Base-by-base conservation (phyloP, 495 filamentous ascomycete species). In the Trichoderma orchidacearum region DNA sequence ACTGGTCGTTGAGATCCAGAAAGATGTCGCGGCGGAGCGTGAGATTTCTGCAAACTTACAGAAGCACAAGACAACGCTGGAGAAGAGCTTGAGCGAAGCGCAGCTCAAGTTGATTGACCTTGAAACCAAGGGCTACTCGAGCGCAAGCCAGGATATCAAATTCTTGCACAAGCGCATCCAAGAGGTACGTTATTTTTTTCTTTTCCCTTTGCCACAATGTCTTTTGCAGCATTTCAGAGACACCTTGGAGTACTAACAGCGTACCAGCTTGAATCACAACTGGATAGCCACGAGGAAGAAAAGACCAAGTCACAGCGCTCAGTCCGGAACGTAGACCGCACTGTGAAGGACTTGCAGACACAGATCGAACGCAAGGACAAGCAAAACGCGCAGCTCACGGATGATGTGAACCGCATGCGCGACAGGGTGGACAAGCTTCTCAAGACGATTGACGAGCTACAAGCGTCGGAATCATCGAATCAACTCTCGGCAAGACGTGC, bases 71-170 rank as follows among this genome's bases (percentile, higher is more conserved):
- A 87, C 89, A 1, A 80, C 79, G 0, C 70, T 98, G 38, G 94
- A 97, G 72, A 97, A 96, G 73, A 77, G 80, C 27, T 76, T 93
- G 56, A 97, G 90, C 73, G 93, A 98, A 68, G 73, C 92, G 41
- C 93, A 98, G 69, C 76, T 97, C 27, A 81, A 83, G 59, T 82
- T 94, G 48, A 85, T 98, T 36, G 93, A 97, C 60, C 72, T 98
- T 45, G 93, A 98, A 70, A 98, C 93, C 25, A 97, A 96, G 77
- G 89, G 90, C 53, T 97, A 96, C 69, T 90, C 90, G 27, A 91
- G 80, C 56, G 89, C 87, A 45, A 94, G 90, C 64, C 89, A 96
- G 58, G 93, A 98, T 69, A 89, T 97, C 59, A 83, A 90, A 59
- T 98, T 97, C 76, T 72, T 97, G 66, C 86, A 95, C 72, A 90